phyloP scores from a whole-genome alignment of 2,329 filamentous ascomycete species.

The Alternaria postmessia region DNA sequence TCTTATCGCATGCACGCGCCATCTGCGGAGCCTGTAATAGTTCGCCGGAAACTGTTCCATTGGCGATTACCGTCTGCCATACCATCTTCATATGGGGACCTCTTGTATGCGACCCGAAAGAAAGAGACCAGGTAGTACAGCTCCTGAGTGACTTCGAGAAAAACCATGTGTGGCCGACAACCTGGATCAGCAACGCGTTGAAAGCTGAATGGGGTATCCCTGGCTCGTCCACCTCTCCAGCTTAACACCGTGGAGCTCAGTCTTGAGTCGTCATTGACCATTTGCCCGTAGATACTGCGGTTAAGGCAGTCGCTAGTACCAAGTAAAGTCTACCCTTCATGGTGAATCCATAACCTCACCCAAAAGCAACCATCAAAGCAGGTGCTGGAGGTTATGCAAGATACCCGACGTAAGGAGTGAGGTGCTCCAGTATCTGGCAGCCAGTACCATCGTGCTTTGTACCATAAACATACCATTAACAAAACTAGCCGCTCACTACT shows the following conservation, averaged over 20 bases:
- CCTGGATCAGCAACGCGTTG: conserved; percentile 41
- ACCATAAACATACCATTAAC: not conserved
- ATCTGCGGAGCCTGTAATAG: conserved; percentile 40
- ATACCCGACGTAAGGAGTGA: not conserved
- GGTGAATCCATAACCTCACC: not conserved
- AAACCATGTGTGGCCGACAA: conserved; percentile 40
- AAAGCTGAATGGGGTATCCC: conserved; percentile 35
- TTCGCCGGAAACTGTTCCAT: conserved; percentile 33
- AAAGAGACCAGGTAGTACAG: conserved; percentile 32
- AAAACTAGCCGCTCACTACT: not conserved
- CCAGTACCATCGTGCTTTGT: not conserved
- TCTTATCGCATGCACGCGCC: conserved; percentile 35
- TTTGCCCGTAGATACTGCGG: not conserved
- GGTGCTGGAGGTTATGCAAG: not conserved
- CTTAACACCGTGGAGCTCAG: not conserved
- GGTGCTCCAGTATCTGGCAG: not conserved
- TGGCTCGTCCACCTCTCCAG: not conserved
- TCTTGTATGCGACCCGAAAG: conserved; percentile 26
- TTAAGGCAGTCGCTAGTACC: not conserved
- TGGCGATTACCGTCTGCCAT: conserved; percentile 37
- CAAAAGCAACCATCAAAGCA: not conserved
- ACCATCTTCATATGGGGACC: conserved; percentile 42
- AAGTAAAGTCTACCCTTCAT: not conserved
- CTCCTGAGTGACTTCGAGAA: conserved; percentile 35
- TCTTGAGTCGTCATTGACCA: not conserved